Base-by-base conservation (phyloP, 164 flowering plant genomes). In the Buxus sempervirens region DNA sequence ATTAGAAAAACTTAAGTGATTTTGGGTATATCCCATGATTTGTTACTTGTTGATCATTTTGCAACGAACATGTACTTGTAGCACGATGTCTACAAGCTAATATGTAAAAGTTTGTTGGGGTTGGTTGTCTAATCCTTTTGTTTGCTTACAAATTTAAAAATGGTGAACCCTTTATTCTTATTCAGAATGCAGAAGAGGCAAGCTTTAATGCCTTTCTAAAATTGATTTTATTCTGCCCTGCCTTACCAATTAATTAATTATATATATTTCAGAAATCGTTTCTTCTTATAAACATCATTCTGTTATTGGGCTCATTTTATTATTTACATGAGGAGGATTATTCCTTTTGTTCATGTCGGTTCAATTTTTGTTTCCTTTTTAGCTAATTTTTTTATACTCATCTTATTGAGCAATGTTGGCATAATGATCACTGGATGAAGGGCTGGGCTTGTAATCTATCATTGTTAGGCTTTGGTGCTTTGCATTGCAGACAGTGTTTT, bases 31-130 rank as follows among this genome's bases (percentile, higher is more conserved):
- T 76, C 57, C 28, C 76, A 72, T 80, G 75, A 76, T 75, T 78
- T 79, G 76, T 65, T 75, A 74, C 74, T 72, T 79, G 61, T 81
- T 69, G 80, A 79, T 72, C 75, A 45, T 77, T 32, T 32, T 32
- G 38, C 38, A 3, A 20, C 67, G 42, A 74, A 62, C 71, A 72
- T 70, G 71, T 60, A 67, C 57, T 73, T 80, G 87, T 76, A 73
- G 85, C 68, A 71, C 69, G 65, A 71, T 69, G 67, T 72, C 80
- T 81, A 78, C 85, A 76, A 71, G 73, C 66, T 68, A 58, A 54
- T 73, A 63, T 78, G 71, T 72, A 72, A 72, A 70, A 70, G 76
- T 70, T 67, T 68, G 70, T 66, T 63, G 78, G 78, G 61, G 61
- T n/a, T n/a, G n/a, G 38, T 74, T 58, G 72, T 51, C 69, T 67